These are phyloP conservation scores for Saccharum hybrid DNA, from an alignment of 202 grass and related monocot species.

Conservation along the genomic window DNA sequence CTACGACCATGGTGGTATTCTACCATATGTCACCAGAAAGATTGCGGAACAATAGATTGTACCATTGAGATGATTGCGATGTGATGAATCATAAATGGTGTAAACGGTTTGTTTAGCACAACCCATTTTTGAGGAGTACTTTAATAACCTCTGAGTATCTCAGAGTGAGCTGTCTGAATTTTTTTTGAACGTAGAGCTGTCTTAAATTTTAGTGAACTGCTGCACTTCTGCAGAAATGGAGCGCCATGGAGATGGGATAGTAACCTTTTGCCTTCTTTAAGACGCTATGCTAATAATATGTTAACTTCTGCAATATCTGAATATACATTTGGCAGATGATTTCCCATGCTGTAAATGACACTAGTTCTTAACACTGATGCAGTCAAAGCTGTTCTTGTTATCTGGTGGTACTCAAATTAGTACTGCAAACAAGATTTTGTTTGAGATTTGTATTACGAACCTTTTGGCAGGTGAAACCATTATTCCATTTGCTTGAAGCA, in stretches of 20 bases:
- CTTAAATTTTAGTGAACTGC: too few species aligned
- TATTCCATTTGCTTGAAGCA: background rate
- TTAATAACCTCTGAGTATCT: conserved; percentile 53
- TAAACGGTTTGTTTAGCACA: conserved; percentile 54
- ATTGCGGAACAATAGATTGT: conserved; percentile 59
- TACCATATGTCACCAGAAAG: conserved; percentile 85
- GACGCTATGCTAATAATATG: conserved; percentile 40
- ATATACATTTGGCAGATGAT: conserved; percentile 13
- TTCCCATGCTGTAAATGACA: conserved; percentile 18
- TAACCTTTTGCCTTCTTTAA: conserved; percentile 17
- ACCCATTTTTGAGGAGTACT: conserved; percentile 42
- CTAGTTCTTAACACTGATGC: background rate
- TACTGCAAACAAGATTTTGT: background rate
- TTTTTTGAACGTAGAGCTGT: conserved; percentile 30
- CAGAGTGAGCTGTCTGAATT: conserved; percentile 41
- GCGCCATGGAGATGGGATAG: background rate
- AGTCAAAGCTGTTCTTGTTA: background rate
- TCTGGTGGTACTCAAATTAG: background rate
- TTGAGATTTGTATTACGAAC: background rate
- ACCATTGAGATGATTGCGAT: conserved; percentile 34
- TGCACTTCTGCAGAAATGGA: background rate
- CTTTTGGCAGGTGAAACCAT: background rate
- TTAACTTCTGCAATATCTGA: conserved; percentile 18
- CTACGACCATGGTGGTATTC: conserved; percentile 89
- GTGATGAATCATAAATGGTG: conserved; percentile 45